Conservation (phyloP, 306 rosid genomes). For the Elaeagnus macrophylla region DNA sequence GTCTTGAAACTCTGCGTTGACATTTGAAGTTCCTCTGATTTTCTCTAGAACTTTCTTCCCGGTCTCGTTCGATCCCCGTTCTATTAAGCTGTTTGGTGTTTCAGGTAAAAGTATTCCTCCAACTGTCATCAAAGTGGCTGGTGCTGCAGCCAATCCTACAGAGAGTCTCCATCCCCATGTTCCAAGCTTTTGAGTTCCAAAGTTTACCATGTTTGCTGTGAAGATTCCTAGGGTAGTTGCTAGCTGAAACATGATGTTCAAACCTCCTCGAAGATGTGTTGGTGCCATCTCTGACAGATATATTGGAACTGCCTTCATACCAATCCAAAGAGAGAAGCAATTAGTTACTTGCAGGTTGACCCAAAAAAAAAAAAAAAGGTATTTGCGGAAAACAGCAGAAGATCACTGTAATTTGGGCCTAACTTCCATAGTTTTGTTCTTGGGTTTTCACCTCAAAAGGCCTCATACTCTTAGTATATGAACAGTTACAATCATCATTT, state of each 20-base stretch:
- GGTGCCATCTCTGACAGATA: slow-evolving; percentile 95
- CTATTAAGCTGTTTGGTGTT: slow-evolving; percentile 82
- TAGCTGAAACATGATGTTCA: slow-evolving; percentile 92
- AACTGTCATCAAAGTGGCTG: slow-evolving; percentile 61
- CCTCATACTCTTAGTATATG: too few species aligned
- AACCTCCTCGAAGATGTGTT: slow-evolving; percentile 76
- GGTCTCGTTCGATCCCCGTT: slow-evolving; percentile 40
- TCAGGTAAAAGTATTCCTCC: slow-evolving; percentile 82
- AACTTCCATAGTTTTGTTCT: too few species aligned
- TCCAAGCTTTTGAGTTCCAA: slow-evolving; percentile 59
- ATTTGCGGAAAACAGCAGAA: too few species aligned
- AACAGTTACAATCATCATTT: too few species aligned
- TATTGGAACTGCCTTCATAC: slow-evolving; percentile 73
- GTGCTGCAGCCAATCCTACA: slow-evolving; percentile 64
- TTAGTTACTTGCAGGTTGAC: not conserved
- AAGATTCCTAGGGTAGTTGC: slow-evolving; percentile 87
- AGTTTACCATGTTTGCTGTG: slow-evolving; percentile 81
- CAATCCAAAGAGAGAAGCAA: slow-evolving; percentile 4
- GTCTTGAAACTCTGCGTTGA: slow-evolving; percentile 76
- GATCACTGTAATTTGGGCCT: too few species aligned
- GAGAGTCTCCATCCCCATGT: slow-evolving; percentile 97
- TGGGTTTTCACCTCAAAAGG: too few species aligned
- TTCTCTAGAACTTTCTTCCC: slow-evolving; percentile 56
- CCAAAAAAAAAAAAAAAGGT: not conserved
- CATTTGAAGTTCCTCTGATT: slow-evolving; percentile 61